Conservation (phyloP, 768 basidiomycete genomes). For the Daedaleopsis nitida region DNA sequence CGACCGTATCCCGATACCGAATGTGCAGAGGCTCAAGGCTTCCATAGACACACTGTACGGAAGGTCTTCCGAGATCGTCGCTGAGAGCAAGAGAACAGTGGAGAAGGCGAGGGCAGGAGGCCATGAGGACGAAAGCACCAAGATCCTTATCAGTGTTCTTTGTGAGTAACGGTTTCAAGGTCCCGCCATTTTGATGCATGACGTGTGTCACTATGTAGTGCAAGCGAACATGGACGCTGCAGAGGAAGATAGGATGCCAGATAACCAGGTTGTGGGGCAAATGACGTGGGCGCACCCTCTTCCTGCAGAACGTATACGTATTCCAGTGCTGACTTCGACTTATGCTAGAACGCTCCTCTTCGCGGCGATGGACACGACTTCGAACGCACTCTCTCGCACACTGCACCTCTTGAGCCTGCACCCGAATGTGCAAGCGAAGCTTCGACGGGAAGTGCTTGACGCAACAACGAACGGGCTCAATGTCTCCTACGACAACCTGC, state of each 20-base stretch:
- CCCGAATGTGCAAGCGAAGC: conserved; percentile 38
- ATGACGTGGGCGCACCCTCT: conserved; percentile 27
- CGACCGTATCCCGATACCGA: too few relatives aligned
- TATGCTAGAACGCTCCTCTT: conserved; percentile 24
- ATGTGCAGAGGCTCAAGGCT: too few relatives aligned
- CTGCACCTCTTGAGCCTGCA: conserved; percentile 28
- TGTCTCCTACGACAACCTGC: conserved; percentile 26
- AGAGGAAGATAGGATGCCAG: conserved; percentile 25
- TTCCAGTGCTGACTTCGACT: neutral
- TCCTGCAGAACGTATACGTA: neutral
- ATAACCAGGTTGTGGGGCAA: conserved; percentile 43
- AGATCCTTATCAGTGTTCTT: neutral
- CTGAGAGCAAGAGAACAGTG: too few relatives aligned
- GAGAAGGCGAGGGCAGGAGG: too few relatives aligned
- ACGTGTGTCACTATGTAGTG: conserved; percentile 30
- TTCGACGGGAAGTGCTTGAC: conserved; percentile 22
- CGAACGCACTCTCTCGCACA: conserved; percentile 20
- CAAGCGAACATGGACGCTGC: conserved; percentile 39
- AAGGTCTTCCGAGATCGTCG: too few relatives aligned
- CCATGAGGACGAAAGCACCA: too few relatives aligned
- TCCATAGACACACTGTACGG: too few relatives aligned
- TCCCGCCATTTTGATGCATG: too few relatives aligned
- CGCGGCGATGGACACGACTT: conserved; percentile 31
- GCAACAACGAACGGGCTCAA: conserved; percentile 28
- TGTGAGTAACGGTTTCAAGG: neutral